Percentiles rank a stretch among this genome's conserved stretches.
Conservation (phyloP, 257 asterid species). For the Dorcoceras hygrometricum region DNA sequence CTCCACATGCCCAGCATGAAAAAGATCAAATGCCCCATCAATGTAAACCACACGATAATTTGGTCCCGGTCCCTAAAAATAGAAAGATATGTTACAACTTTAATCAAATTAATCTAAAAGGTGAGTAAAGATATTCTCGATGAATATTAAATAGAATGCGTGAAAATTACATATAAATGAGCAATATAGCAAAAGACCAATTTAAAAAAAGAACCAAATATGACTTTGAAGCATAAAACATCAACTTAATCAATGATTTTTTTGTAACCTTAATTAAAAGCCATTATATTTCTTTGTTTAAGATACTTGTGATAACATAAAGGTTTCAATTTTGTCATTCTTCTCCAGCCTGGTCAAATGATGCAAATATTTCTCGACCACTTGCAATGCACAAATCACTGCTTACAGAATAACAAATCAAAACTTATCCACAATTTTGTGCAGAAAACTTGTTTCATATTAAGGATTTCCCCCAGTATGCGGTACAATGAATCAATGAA, state of each 20-base stretch:
- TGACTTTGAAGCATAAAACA: not conserved
- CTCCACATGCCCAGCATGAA: constrained; percentile 98
- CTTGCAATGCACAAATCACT: not conserved
- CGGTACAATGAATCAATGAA: constrained; percentile 1
- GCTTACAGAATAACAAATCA: not conserved
- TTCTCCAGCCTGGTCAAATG: not conserved
- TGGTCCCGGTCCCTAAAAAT: constrained; percentile 79
- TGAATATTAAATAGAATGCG: not conserved
- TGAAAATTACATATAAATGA: not conserved
- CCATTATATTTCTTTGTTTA: not conserved
- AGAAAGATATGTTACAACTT: constrained; percentile 16
- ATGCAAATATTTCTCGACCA: not conserved
- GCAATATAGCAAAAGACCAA: too few species aligned
- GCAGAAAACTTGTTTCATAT: constrained; percentile 1
- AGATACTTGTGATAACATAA: too few species aligned
- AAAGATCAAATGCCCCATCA: constrained; percentile 96
- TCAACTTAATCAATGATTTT: not conserved
- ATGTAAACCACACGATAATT: constrained; percentile 88
- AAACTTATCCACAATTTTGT: not conserved
- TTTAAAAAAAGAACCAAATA: too few species aligned
- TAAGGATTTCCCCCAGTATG: constrained; percentile 5
- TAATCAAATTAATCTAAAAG: constrained; percentile 2
- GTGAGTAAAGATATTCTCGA: constrained; percentile 2
- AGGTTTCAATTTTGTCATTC: not conserved
- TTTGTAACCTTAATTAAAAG: not conserved